Conservation (phyloP, 2,329 filamentous ascomycete species). For the Xylaria arbuscula region DNA sequence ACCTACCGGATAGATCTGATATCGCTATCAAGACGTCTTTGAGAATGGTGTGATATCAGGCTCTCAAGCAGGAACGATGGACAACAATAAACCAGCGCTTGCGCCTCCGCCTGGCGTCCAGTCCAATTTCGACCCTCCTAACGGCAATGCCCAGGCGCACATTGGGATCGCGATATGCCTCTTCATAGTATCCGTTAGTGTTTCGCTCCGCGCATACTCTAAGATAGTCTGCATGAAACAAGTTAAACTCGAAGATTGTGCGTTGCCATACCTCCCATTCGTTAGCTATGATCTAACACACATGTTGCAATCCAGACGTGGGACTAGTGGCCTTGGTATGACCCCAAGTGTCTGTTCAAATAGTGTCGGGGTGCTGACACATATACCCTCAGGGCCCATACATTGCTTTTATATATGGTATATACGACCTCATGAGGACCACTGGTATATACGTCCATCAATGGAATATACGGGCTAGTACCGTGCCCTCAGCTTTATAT, state of each 20-base stretch:
- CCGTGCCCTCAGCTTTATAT: conserved; percentile 36
- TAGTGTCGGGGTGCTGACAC: conserved; percentile 6
- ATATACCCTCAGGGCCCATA: conserved; percentile 34
- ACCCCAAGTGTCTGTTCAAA: not conserved
- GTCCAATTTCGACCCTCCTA: conserved; percentile 42
- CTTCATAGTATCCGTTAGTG: conserved; percentile 30
- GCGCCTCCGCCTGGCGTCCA: conserved; percentile 37
- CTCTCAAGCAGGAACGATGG: conserved; percentile 25
- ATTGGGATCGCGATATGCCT: conserved; percentile 39
- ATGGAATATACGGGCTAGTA: conserved; percentile 41
- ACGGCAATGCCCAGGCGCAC: conserved; percentile 35
- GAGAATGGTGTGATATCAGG: not conserved
- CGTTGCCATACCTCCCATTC: conserved; percentile 1
- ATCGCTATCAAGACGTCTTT: not conserved
- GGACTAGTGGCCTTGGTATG: conserved; percentile 22
- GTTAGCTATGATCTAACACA: conserved; percentile 29
- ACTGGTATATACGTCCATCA: conserved; percentile 42
- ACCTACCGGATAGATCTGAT: not conserved
- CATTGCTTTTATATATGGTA: conserved; percentile 35
- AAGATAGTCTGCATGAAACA: conserved; percentile 39
- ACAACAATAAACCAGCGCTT: conserved; percentile 39
- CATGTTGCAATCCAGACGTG: conserved; percentile 12
- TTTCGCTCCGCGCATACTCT: conserved; percentile 39
- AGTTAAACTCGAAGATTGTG: conserved; percentile 41
- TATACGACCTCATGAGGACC: conserved; percentile 33